Base-by-base conservation (phyloP, 2,329 filamentous ascomycete species). In the Didymella keratinophila region DNA sequence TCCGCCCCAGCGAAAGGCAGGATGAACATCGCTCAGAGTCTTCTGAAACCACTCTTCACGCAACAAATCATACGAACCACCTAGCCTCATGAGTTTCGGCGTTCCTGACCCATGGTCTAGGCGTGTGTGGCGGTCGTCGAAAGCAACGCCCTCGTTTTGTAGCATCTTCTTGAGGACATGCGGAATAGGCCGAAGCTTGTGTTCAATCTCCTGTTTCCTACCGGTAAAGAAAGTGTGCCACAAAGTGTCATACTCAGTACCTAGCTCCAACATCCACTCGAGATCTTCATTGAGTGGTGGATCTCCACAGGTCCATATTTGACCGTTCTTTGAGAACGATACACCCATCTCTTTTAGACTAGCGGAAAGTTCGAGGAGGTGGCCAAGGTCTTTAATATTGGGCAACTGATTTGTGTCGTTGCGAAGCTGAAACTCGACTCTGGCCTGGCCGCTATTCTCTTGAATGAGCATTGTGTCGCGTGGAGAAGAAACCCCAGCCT, bases 241-340 rank as follows among this genome's bases (percentile, higher is more conserved):
- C 16, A 60, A 53, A 9, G 54, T 44, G 11, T 62, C 55, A 27
- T 66, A 66, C 23, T 57, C 28, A 0, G 48, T 28, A 11, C 61
- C 61, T 8, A 62, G 36, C 16, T 39, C 41, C 2, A 66, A 34
- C 63, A 66, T 58, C 7, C 54, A 39, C 23, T 58, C 43, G 12
- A 64, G 53, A 0, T 64, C 63, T 1, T 20, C 7, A 9, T 50
- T 16, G 7, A 36, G 12, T 1, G n/a, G 25, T 10, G 61, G 63
- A 10, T 59, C 32, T 1, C 61, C 63, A 23, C 59, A 66, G 3
- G 59, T 56, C 2, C 48, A 14, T 21, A 66, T 39, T 21, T 62
- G 54, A n/a, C 61, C 63, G 16, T 34, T 28, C 1, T 28, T 16
- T 1, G 49, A 45, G 27, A 62, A 64, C 2, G 49, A 51, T 18